phyloP scores from a whole-genome alignment of 306 rosid genomes.

The Rubus idaeus region DNA sequence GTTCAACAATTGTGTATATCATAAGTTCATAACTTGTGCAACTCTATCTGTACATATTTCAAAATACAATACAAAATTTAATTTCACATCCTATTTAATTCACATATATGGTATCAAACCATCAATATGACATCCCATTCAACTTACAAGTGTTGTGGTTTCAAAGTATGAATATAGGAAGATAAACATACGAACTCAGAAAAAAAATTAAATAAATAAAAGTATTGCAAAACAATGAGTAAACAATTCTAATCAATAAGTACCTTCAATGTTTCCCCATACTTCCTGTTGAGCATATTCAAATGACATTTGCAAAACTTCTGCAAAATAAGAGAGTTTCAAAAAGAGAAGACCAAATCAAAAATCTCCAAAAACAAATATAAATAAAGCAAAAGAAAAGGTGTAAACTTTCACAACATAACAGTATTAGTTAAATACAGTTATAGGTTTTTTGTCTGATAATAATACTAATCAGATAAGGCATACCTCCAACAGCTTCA shows the following conservation, averaged over 20 bases:
- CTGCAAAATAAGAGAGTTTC: slow-evolving; percentile 48
- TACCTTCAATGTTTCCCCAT: slow-evolving; percentile 65
- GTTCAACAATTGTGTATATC: not conserved
- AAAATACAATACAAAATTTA: not conserved
- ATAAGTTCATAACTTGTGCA: not conserved
- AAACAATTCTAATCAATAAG: not conserved
- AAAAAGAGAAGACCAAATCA: slow-evolving; percentile 21
- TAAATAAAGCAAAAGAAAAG: not conserved
- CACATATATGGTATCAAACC: not conserved
- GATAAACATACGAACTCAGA: no score
- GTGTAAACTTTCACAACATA: not conserved
- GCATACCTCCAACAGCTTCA: slow-evolving; percentile 73
- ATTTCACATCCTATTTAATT: not conserved
- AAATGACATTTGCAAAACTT: slow-evolving; percentile 74
- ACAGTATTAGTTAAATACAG: not conserved
- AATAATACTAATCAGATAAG: slow-evolving; percentile 13
- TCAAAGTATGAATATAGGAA: not conserved
- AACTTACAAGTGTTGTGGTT: not conserved
- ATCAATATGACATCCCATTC: not conserved
- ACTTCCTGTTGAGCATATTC: slow-evolving; percentile 52
- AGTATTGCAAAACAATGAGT: not conserved
- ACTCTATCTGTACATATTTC: not conserved
- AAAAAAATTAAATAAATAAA: not conserved
- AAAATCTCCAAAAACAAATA: slow-evolving; percentile 15
- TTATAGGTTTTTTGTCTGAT: not conserved